Conservation (phyloP, 441 rosid genomes). For the Corymbia citriodora region DNA sequence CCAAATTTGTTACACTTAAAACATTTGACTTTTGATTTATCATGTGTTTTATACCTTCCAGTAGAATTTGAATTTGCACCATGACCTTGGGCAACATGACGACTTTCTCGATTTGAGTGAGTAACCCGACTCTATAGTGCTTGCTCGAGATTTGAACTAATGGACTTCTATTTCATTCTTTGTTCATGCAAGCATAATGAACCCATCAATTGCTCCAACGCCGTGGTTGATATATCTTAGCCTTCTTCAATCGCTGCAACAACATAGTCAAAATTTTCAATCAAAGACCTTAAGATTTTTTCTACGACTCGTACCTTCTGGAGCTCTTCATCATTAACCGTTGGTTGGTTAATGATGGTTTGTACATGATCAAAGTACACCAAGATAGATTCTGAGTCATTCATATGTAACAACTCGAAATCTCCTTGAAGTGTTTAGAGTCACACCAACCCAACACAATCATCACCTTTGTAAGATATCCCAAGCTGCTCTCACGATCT, state of each 20-base stretch:
- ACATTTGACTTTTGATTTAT: too few relatives aligned
- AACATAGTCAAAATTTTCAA: too few relatives aligned
- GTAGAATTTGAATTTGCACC: background rate
- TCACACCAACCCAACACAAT: fast-evolving
- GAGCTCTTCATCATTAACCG: background rate
- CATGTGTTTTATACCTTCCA: background rate
- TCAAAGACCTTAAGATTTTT: background rate
- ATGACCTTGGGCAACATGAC: background rate
- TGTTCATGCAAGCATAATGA: background rate
- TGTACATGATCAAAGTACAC: background rate
- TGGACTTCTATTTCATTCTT: background rate
- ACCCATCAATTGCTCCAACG: background rate
- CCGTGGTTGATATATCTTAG: background rate
- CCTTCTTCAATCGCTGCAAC: background rate
- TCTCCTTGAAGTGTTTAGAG: background rate
- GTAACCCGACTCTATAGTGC: background rate
- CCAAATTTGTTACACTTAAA: too few relatives aligned
- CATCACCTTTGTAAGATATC: background rate
- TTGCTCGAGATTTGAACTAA: background rate
- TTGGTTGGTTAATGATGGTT: background rate
- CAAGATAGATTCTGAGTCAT: fast-evolving
- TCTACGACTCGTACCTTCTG: background rate
- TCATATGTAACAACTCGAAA: too few relatives aligned
- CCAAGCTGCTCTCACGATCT: background rate
- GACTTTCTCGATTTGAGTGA: background rate